Conservation (phyloP, 345 rosid species). For the Eucalyptus leucophloia region DNA sequence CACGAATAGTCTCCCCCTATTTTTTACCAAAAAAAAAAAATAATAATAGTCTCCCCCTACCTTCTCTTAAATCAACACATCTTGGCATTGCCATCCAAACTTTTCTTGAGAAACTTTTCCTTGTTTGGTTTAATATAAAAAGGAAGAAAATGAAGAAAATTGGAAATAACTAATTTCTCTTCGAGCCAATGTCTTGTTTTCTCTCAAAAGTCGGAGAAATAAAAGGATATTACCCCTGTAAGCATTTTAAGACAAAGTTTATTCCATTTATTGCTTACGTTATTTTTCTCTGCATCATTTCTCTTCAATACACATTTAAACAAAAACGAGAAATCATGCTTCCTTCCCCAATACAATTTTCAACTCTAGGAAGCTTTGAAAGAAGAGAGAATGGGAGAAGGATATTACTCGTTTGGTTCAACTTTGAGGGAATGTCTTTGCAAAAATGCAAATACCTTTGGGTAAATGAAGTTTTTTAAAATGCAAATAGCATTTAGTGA, state of each 20-base stretch:
- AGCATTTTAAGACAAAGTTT: background rate
- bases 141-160: background rate
- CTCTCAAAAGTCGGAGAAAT: background rate
- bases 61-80: background rate
- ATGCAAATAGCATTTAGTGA: too few relatives aligned
- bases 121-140: background rate
- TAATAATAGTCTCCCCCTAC: background rate
- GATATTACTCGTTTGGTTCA: too few relatives aligned
- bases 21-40: too few relatives aligned
- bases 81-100: background rate
- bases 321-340: background rate
- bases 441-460: too few relatives aligned
- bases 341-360: background rate
- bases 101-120: background rate
- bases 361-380: background rate
- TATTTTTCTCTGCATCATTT: background rate
- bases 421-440: too few relatives aligned
- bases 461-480: fast-evolving
- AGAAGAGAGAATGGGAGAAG: background rate
- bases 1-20: background rate
- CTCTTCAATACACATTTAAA: background rate
- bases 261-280: background rate
- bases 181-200: background rate
- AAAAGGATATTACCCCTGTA: background rate
- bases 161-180: background rate